Evolutionary conservation across 2,329 filamentous ascomycete species (phyloP), one percentile per base, ranked within the genome.

Genomic region (Gaeumannomyces tritici): DNA sequence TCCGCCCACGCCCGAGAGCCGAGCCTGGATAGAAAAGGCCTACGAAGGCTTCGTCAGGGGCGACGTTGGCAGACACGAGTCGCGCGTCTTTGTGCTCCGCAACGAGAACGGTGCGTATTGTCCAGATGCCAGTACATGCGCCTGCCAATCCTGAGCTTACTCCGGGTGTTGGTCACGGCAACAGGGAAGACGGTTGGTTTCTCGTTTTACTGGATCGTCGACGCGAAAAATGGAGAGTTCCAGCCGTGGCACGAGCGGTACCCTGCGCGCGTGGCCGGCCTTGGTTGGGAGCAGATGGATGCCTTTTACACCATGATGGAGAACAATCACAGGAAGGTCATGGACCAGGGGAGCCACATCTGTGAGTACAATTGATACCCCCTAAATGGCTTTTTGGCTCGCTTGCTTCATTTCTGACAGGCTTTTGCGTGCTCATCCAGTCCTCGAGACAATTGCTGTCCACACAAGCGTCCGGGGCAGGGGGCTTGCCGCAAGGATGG

Each of bases 331-430:
- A 18, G n/a, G 5, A 54, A 56, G 11, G 29, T 55, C 18, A 56
- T 61, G 51, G 51, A 54, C 13, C 47, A 56, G 13, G 21, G 21
- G 28, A n/a, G 28, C 47, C 60, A 61, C 51, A 15, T 61, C 33
- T 61, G 60, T 61, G 24, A 61, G 60, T 61, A 9, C n/a, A n/a
- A n/a, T n/a, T n/a, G n/a, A n/a, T n/a, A n/a, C 42, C 31, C 18
- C 33, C 57, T 31, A 24, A n/a, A n/a, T n/a, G n/a, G n/a, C n/a
- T n/a, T n/a, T n/a, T n/a, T n/a, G n/a, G n/a, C n/a, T n/a, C n/a
- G n/a, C n/a, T n/a, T n/a, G n/a, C 31, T 33, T 12, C 31, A 33
- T 11, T 12, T 3, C 24, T 15, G n/a, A 5, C n/a, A 28, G 9
- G 12, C 11, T 11, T 28, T 18, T 7, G 1, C 18, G 18, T 24